phyloP scores from a whole-genome alignment of 495 filamentous ascomycete species.

The Tetracladium setigerum region DNA sequence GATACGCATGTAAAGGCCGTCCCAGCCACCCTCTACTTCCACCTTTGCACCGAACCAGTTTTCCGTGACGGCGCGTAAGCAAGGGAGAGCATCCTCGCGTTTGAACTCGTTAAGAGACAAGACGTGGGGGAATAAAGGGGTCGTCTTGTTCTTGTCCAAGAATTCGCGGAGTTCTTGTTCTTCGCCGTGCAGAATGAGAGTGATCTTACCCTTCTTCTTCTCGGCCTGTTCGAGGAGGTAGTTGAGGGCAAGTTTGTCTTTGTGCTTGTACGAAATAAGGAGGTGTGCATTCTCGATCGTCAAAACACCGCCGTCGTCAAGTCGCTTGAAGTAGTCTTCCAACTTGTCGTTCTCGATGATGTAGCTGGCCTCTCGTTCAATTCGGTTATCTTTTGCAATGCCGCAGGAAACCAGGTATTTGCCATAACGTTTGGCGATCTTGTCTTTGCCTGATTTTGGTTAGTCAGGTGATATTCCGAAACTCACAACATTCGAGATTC shows the following conservation, averaged over 20 bases:
- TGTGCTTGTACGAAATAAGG: constrained; percentile 17
- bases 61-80: too few species aligned
- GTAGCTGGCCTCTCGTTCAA: not conserved
- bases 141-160: constrained; percentile 38
- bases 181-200: constrained; percentile 72
- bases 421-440: constrained; percentile 44
- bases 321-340: too few species aligned
- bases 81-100: constrained; percentile 39
- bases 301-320: constrained; percentile 3
- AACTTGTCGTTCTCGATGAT: too few species aligned
- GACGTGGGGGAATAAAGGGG: constrained; percentile 43
- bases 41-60: constrained; percentile 26
- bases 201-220: constrained; percentile 63
- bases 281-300: not conserved
- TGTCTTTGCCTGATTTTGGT: constrained; percentile 50
- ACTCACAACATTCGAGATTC: not conserved
- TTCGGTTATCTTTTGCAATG: not conserved
- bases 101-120: constrained; percentile 63
- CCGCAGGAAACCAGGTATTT: constrained; percentile 8
- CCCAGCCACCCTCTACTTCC: constrained; percentile 48
- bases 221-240: constrained; percentile 68
- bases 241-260: constrained; percentile 60
- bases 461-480: constrained; percentile 2
- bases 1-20: constrained; percentile 58
- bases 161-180: constrained; percentile 59